A percentile compares a stretch with the other conserved stretches of the same genome.
These are phyloP conservation scores for Abelmoschus esculentus DNA, from an alignment of 345 rosid species.

Conservation along the genomic window DNA sequence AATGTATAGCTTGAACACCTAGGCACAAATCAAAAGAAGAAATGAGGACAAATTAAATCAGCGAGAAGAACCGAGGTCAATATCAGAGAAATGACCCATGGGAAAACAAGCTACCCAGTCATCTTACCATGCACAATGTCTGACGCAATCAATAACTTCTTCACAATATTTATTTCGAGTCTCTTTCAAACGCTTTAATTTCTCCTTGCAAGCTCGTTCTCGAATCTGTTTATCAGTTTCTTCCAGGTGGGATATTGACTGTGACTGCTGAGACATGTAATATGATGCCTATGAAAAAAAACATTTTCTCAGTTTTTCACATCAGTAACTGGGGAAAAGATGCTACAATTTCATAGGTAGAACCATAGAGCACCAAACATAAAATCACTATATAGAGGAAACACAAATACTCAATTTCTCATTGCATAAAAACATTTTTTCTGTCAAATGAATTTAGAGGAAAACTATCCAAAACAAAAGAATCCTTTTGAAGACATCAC, in stretches of 20 bases:
- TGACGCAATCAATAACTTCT: constrained; percentile 76
- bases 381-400: background rate
- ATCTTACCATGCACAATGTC: constrained; percentile 84
- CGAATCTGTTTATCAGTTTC: constrained; percentile 91
- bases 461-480: background rate
- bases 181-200: constrained; percentile 80
- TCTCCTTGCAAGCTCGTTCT: constrained; percentile 58
- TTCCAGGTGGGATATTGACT: constrained; percentile 72
- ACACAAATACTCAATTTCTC: background rate
- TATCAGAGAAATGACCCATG: constrained; percentile 7
- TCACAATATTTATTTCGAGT: constrained; percentile 78
- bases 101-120: constrained; percentile 5
- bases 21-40: constrained; percentile 5
- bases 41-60: background rate
- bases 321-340: background rate
- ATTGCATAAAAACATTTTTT: background rate
- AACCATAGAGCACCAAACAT: background rate
- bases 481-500: background rate
- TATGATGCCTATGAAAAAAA: constrained; percentile 64
- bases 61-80: constrained; percentile 2
- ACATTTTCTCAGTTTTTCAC: constrained; percentile 18
- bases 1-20: background rate
- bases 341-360: background rate
- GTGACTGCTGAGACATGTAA: constrained; percentile 83
- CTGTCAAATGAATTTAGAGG: background rate